Evolutionary conservation across 2,329 filamentous ascomycete species (phyloP).

Genomic region (Penicillium sp.): DNA sequence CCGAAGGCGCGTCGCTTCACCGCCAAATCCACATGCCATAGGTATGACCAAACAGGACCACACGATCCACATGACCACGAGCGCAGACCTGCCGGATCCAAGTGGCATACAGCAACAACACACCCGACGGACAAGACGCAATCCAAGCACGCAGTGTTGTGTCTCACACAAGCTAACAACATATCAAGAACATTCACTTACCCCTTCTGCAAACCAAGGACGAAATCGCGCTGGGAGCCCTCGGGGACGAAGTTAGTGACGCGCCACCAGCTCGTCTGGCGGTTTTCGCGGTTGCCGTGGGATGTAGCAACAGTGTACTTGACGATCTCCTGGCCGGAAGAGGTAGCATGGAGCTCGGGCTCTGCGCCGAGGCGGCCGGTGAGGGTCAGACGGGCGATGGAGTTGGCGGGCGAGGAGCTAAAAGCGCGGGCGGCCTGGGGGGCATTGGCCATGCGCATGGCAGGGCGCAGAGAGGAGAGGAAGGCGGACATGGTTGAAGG

Average conservation of each 20-base stretch:
- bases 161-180: background rate
- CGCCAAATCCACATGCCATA: background rate
- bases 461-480: slow-evolving; percentile 55
- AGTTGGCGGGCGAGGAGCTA: slow-evolving; percentile 62
- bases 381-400: slow-evolving; percentile 78
- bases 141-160: background rate
- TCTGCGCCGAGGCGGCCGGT: slow-evolving; percentile 79
- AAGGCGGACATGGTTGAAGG: slow-evolving; percentile 41
- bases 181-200: slow-evolving; percentile 51
- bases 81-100: background rate
- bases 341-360: slow-evolving; percentile 72
- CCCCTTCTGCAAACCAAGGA: slow-evolving; percentile 80
- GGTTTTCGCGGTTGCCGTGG: slow-evolving; percentile 66
- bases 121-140: background rate
- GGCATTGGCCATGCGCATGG: slow-evolving; percentile 48
- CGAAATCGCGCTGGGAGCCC: slow-evolving; percentile 67
- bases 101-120: background rate
- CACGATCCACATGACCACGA: background rate
- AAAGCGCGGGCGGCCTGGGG: slow-evolving; percentile 64
- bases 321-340: slow-evolving; percentile 70
- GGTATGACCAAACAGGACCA: background rate
- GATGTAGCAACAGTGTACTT: slow-evolving; percentile 74
- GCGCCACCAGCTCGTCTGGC: slow-evolving; percentile 81
- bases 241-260: slow-evolving; percentile 70
- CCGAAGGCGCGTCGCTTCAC: background rate